Percentiles rank a stretch among this genome's conserved stretches.
Conservation (phyloP, 768 basidiomycete species). For the Pleurotus ostreatus region DNA sequence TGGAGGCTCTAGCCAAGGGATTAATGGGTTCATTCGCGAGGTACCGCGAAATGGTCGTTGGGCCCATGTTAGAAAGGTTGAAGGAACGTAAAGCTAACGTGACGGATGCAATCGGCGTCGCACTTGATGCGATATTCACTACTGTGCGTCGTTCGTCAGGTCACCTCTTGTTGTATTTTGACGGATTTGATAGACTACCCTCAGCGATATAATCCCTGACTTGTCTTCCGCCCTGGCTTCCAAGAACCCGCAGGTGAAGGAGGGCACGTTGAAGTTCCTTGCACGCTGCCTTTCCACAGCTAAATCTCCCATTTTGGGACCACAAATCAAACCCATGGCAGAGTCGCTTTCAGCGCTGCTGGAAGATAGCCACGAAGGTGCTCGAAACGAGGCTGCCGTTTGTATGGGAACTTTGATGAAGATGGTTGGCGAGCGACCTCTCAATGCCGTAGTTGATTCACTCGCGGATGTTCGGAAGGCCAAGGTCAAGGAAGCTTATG, state of each 20-base stretch:
- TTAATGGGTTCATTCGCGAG: conserved; percentile 71
- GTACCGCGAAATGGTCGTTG: conserved; percentile 68
- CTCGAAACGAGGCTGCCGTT: conserved; percentile 84
- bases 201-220: conserved; percentile 83
- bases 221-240: conserved; percentile 70
- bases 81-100: conserved; percentile 94
- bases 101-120: conserved; percentile 81
- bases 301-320: conserved; percentile 59
- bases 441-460: conserved; percentile 82
- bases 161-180: conserved; percentile 7
- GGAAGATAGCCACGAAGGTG: conserved; percentile 87
- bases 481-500: conserved; percentile 93
- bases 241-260: conserved; percentile 97
- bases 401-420: conserved; percentile 91
- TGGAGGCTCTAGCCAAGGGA: conserved; percentile 85
- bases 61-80: conserved; percentile 78
- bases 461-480: conserved; percentile 83
- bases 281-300: conserved; percentile 73
- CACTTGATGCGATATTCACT: conserved; percentile 83
- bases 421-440: conserved; percentile 90
- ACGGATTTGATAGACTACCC: conserved; percentile 50
- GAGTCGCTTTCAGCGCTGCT: conserved; percentile 72
- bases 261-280: conserved; percentile 86
- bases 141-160: conserved; percentile 53
- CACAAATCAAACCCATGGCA: conserved; percentile 78